A percentile compares a stretch with the other conserved stretches of the same genome.
Conservation (phyloP, 495 filamentous ascomycete genomes). For the Trichoderma asperelloides region DNA sequence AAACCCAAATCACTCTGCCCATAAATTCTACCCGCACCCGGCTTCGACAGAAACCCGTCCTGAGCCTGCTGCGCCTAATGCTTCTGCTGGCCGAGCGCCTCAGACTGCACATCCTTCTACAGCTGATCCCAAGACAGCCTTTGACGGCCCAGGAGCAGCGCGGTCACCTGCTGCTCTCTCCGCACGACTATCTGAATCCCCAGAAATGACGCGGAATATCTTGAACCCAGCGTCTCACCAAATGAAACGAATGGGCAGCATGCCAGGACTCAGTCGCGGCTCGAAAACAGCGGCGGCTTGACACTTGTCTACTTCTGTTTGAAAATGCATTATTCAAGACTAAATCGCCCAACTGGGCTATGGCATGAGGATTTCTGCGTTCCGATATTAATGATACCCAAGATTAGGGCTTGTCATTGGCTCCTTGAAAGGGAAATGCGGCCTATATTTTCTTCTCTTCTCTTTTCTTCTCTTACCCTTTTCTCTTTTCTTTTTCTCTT, state of each 20-base stretch:
- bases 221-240: neutral
- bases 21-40: constrained; percentile 39
- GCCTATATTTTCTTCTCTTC: neutral
- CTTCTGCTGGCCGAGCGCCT: constrained; percentile 10
- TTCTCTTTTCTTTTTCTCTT: neutral
- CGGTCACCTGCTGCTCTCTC: neutral
- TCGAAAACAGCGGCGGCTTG: constrained; percentile 9
- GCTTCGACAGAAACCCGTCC: constrained; percentile 21
- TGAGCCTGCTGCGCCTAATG: constrained; percentile 11
- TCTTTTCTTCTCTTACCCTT: neutral
- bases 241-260: neutral
- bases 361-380: constrained; percentile 6
- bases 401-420: neutral
- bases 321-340: neutral
- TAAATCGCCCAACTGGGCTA: neutral
- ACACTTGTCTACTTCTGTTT: neutral
- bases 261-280: neutral
- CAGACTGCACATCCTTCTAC: neutral
- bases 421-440: constrained; percentile 1
- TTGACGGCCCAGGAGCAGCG: neutral
- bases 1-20: constrained; percentile 75
- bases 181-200: neutral
- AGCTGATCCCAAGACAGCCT: neutral
- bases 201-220: constrained; percentile 2
- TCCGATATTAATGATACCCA: constrained; percentile 9